Conservation (phyloP, 2,329 filamentous ascomycete genomes). For the Xenosphaeropsis pyriputrescens region DNA sequence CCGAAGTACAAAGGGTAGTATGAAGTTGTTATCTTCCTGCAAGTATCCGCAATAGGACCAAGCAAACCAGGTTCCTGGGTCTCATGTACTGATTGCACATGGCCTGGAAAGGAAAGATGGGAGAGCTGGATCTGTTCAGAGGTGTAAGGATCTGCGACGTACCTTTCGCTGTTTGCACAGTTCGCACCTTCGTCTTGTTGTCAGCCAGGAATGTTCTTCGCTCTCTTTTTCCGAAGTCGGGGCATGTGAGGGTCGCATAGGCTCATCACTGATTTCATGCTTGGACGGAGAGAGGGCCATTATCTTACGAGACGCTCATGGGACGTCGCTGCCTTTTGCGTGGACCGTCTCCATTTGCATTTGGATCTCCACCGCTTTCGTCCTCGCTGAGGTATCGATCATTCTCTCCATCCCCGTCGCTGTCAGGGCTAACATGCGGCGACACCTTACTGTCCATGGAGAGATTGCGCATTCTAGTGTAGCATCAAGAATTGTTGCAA, state of each 20-base stretch:
- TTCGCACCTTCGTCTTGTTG: slow-evolving; percentile 42
- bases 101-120: no score
- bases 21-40: not conserved
- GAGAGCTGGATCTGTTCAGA: no score
- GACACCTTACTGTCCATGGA: slow-evolving; percentile 17
- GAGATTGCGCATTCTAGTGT: slow-evolving; percentile 2
- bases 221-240: slow-evolving; percentile 4
- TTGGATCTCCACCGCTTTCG: slow-evolving; percentile 14
- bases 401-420: slow-evolving; percentile 17
- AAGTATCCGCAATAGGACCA: not conserved
- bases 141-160: slow-evolving; percentile 7
- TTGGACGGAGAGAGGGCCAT: slow-evolving; percentile 12
- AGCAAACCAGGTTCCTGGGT: no score
- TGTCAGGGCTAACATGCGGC: slow-evolving; percentile 13
- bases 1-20: no score
- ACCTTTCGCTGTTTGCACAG: slow-evolving; percentile 73
- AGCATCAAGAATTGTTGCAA: not conserved
- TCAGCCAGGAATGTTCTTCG: slow-evolving; percentile 15
- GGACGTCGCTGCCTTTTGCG: slow-evolving; percentile 32
- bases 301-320: slow-evolving; percentile 31
- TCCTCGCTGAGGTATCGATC: slow-evolving; percentile 12
- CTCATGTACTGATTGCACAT: no score
- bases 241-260: slow-evolving; percentile 4
- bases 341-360: slow-evolving; percentile 15
- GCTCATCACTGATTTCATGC: slow-evolving; percentile 4